Conservation (phyloP, 148 eudicot genomes). For the Vaccinium myrtillus region DNA sequence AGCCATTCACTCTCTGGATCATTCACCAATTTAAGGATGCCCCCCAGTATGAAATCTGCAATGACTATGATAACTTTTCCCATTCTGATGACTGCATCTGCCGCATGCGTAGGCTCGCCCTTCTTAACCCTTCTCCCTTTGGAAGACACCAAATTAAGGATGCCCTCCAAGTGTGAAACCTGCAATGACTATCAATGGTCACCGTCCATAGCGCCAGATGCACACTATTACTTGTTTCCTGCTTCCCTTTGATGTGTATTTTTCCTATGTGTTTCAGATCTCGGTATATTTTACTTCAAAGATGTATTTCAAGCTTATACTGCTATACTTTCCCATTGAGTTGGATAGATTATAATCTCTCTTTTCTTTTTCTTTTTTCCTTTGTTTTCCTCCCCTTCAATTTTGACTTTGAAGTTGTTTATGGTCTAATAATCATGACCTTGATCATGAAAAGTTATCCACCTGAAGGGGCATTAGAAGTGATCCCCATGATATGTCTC, state of each 20-base stretch:
- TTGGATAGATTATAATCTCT: not conserved
- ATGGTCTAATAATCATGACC: not conserved
- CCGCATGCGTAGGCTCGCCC: not conserved
- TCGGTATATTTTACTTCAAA: not conserved
- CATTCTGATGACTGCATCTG: no score
- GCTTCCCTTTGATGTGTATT: not conserved
- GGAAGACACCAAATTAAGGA: not conserved
- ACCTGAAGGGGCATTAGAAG: not conserved
- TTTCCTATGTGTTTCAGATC: not conserved
- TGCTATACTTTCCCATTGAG: not conserved
- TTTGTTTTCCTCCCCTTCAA: not conserved
- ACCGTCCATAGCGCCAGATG: not conserved
- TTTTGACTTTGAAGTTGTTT: not conserved
- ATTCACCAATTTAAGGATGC: not conserved
- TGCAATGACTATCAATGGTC: not conserved
- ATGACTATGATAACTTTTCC: not conserved
- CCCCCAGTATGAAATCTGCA: not conserved
- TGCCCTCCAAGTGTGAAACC: not conserved
- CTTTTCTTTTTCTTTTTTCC: not conserved
- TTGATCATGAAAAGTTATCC: not conserved
- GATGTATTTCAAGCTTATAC: not conserved
- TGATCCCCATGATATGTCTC: not conserved
- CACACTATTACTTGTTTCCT: not conserved
- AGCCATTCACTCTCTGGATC: not conserved
- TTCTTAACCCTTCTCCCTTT: not conserved